Evolutionary conservation across 2,329 filamentous ascomycete species (phyloP), one percentile per base, ranked within the genome.

Genomic region (Dryadomyces quercivorus): DNA sequence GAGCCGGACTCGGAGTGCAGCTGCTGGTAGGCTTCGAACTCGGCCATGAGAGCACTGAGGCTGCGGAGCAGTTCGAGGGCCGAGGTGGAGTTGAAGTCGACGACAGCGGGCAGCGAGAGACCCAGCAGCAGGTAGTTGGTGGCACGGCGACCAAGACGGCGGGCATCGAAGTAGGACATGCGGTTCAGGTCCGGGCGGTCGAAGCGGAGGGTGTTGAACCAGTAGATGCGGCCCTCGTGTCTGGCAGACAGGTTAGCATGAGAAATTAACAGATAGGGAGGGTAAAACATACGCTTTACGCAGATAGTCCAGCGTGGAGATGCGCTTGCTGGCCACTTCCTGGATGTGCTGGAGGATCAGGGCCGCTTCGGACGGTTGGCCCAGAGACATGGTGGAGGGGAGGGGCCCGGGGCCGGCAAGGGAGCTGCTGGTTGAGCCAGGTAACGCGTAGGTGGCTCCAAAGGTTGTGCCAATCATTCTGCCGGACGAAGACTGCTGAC

Each of bases 121-220:
- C 93, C 93, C 3, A 98, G 84, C 36, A 97, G 80, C 55, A 98
- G 82, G 68, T 92, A 95, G 68, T 95, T 95, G 52, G 90, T 94
- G 40, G 93, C 92, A 62, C 93, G 88, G 56, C 91, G 86, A 58
- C 88, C 85, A 50, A 96, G 81, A 65, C 92, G 93, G 59, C 86
- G 83, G 4, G 82, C 74, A 56, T 94, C 87, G 65, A 94, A 92
- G 65, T 89, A 95, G 48, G 92, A 84, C 73, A 96, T 85, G 64
- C 85, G 84, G 52, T 79, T 74, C 38, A 97, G 77, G 67, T 95
- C 89, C 34, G 80, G 69, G 63, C 88, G 86, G 60, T 90, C 88
- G 70, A 95, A 95, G 64, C 95, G 86, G 57, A 95, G 81, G 0
- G 93, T 96, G 71, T 96, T 96, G 75, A 97, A 96, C 91, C 93